Conservation (phyloP, 495 filamentous ascomycete species). For the Pseudomonodictys pantanalensis region DNA sequence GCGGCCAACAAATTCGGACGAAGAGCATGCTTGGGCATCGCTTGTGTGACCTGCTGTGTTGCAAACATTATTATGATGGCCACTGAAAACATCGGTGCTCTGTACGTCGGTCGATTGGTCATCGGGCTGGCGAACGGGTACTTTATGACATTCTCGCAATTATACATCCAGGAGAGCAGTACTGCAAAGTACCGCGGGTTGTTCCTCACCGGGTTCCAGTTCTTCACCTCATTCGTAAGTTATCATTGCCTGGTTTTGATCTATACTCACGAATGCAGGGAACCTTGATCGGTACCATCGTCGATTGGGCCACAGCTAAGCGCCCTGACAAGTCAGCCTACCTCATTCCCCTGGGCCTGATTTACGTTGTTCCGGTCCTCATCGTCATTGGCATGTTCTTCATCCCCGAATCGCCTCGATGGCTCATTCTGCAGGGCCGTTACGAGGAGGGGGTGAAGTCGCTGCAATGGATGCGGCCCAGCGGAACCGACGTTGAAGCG, state of each 20-base stretch:
- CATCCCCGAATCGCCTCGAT: conserved; percentile 63
- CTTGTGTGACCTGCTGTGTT: conserved; percentile 20
- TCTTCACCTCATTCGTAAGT: conserved; percentile 30
- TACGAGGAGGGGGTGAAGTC: conserved; percentile 50
- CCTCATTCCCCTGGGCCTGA: conserved; percentile 57
- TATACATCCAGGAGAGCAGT: conserved; percentile 31
- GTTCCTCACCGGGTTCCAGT: conserved; percentile 29
- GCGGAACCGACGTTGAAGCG: conserved; percentile 42
- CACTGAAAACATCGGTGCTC: conserved; percentile 18
- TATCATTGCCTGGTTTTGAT: neutral
- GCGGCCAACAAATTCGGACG: conserved; percentile 42
- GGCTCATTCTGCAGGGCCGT: conserved; percentile 55
- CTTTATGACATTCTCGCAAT: conserved; percentile 30
- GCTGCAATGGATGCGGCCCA: conserved; percentile 50
- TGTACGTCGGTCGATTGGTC: conserved; percentile 27
- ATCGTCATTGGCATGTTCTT: conserved; percentile 53
- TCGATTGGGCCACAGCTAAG: conserved; percentile 59
- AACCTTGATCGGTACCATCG: conserved; percentile 58
- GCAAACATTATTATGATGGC: conserved; percentile 36
- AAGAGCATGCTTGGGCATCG: conserved; percentile 8
- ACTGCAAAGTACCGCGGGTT: conserved; percentile 23
- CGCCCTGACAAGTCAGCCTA: conserved; percentile 51
- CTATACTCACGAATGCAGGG: conserved; percentile 23
- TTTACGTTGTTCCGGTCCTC: conserved; percentile 57
- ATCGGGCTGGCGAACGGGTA: conserved; percentile 31